Evolutionary conservation across 192 early-diverging fungal species (phyloP), one percentile per base, ranked within the genome.

Genomic region (Radiomyces spectabilis): DNA sequence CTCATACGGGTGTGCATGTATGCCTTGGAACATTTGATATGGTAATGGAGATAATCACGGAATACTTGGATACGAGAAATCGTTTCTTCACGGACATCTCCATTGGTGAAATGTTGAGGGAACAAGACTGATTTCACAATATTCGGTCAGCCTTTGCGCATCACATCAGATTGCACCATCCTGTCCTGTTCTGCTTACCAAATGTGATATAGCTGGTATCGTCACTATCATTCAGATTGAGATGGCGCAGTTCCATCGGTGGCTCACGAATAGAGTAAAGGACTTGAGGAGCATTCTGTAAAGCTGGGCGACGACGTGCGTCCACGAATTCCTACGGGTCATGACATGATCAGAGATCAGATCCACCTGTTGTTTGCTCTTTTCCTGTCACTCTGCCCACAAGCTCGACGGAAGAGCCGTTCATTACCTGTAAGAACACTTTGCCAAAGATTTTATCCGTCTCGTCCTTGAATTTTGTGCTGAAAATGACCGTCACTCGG

Each of bases 1-100:
- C 96, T 74, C 93, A 99, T 95, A 37, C 96, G 85, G 15, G 93
- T 93, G 73, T 97, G 93, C 93, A 99, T 93, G 63, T 97, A 99
- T 0, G 96, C 92, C 77, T 99, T 99, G 41, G 93, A 92, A 49
- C 92, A 94, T 76, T 99, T 99, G 75, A 99, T 96, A 61, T 99
- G 96, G 73, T 96, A 99, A 68, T 99, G 96, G 54, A 99, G 76
- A 71, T 96, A 99, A 74, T 99, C 94, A 35, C 94, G 81, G 86
- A 96, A 97, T 51, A 97, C 80, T 72, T 94, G 94, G 62, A 97
- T 94, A 58, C 89, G 84, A 30, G 94, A 97, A 40, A 97, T 97
- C 5, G 89, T 91, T 50, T 87, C 87, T 61, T 93, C 89, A 55
- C 86, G 85, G 19, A 84, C 80, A 41, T 83, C 84, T 10, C 71